These are phyloP conservation scores for Wickerhamiella occidentalis DNA, from an alignment of 805 yeast genomes.

Conservation along the genomic window DNA sequence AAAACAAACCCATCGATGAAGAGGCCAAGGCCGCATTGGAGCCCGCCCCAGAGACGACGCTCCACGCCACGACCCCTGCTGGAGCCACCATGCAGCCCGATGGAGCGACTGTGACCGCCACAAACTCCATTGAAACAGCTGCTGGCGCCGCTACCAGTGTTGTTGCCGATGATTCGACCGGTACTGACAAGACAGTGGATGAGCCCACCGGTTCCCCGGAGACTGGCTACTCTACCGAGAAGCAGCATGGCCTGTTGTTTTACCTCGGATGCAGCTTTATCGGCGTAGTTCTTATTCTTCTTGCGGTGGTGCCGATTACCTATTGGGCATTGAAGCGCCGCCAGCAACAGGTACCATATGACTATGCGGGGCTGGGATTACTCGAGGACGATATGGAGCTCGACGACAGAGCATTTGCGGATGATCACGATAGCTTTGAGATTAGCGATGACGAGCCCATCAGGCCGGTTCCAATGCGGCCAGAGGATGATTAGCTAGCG, in stretches of 20 bases:
- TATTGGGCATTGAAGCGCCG: constrained; percentile 2
- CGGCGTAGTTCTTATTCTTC: not conserved
- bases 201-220: not conserved
- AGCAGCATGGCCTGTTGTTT: constrained; percentile 5
- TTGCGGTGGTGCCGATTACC: not conserved
- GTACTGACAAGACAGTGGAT: not conserved
- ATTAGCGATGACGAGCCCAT: constrained; percentile 10
- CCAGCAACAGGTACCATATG: not conserved
- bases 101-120: not conserved
- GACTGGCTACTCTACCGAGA: not conserved
- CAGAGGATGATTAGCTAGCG: not conserved
- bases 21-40: not conserved
- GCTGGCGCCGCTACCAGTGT: not conserved
- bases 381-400: constrained; percentile 10
- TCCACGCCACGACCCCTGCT: not conserved
- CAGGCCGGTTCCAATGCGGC: constrained; percentile 2
- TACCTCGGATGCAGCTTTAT: constrained; percentile 3
- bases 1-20: not conserved
- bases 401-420: not conserved
- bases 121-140: not conserved
- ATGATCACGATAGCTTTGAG: constrained; percentile 8
- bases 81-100: not conserved
- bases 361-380: not conserved
- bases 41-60: not conserved
- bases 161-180: not conserved